phyloP scores from a whole-genome alignment of 306 rosid genomes.

The Begonia fuchsioides region DNA sequence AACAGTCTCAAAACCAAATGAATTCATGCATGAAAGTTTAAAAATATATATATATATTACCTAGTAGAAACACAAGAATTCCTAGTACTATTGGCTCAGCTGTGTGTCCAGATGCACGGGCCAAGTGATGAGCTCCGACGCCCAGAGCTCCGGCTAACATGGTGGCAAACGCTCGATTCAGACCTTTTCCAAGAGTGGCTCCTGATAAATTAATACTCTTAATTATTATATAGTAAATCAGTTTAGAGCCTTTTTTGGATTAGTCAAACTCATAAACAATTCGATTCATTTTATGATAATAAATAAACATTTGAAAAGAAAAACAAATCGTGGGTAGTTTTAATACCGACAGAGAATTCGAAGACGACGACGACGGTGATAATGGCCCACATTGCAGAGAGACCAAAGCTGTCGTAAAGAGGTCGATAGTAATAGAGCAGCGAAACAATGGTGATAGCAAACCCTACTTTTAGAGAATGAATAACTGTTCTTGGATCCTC shows the following conservation, averaged over 20 bases:
- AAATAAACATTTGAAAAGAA: no score
- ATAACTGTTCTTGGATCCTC: slow-evolving; percentile 18
- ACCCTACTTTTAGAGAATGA: slow-evolving; percentile 20
- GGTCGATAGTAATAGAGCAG: slow-evolving; percentile 10
- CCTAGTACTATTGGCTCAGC: slow-evolving; percentile 62
- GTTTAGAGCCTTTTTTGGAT: no score
- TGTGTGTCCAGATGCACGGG: slow-evolving; percentile 37
- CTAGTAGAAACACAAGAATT: slow-evolving; percentile 53
- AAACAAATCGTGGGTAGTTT: not conserved
- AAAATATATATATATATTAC: slow-evolving; percentile 2
- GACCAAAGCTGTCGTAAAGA: slow-evolving; percentile 12
- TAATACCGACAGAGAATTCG: slow-evolving; percentile 16
- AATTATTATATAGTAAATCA: no score
- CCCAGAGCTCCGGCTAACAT: slow-evolving; percentile 66
- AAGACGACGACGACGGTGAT: slow-evolving; percentile 11
- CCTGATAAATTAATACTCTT: slow-evolving; percentile 22
- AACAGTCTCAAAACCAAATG: no score
- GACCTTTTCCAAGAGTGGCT: slow-evolving; percentile 62
- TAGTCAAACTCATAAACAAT: no score
- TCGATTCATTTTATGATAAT: no score
- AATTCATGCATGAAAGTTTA: no score
- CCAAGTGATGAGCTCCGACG: slow-evolving; percentile 59
- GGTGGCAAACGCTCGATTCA: slow-evolving; percentile 80
- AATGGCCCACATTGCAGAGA: slow-evolving; percentile 15
- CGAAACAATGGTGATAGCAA: slow-evolving; percentile 13